Evolutionary conservation across 2,329 filamentous ascomycete genomes (phyloP), one percentile per base, ranked within the genome.

Genomic region (Colletotrichum simmondsii): DNA sequence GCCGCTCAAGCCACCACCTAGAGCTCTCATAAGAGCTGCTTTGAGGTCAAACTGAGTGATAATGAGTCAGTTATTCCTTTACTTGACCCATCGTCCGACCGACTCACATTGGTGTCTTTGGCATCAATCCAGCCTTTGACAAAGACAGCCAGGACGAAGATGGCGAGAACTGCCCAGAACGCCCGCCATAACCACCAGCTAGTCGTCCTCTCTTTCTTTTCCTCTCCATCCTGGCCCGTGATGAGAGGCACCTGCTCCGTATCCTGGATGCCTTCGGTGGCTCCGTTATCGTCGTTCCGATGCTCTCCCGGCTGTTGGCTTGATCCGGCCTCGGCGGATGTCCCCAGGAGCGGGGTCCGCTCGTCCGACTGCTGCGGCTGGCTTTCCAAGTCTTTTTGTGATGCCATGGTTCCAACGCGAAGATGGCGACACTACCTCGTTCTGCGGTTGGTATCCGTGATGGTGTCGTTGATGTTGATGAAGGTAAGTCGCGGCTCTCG

Each of bases 111-210:
- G 28, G 83, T 80, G 73, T 85, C 83, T 26, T 79, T 77, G 12
- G 82, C 82, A 72, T 86, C 84, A n/a, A 85, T 75, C 85, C 84
- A 87, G 5, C 84, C 84, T 72, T 85, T 86, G 56, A 86, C 79
- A 65, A 86, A 86, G 19, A 85, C 68, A 1, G 74, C 80, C 16
- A 84, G 73, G 16, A 84, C 60, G 1, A 83, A 52, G 1, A 77
- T 76, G 1, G 71, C 80, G 7, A 81, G 22, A 16, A 85, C 35
- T n/a, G 73, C 26, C 83, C 82, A 84, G 60, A 84, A 79, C 22
- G 76, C 70, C 52, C 81, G 77, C 84, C 83, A 84, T 22, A 79
- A 57, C 73, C 76, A 82, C 80, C 80, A 81, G 54, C 77, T 74
- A 4, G 71, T 63, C 37, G 67, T 73, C 22, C 71, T 49, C 52